These are phyloP conservation scores for Beauveria pseudobassiana DNA, from an alignment of 2,329 filamentous ascomycete genomes.

Conservation along the genomic window DNA sequence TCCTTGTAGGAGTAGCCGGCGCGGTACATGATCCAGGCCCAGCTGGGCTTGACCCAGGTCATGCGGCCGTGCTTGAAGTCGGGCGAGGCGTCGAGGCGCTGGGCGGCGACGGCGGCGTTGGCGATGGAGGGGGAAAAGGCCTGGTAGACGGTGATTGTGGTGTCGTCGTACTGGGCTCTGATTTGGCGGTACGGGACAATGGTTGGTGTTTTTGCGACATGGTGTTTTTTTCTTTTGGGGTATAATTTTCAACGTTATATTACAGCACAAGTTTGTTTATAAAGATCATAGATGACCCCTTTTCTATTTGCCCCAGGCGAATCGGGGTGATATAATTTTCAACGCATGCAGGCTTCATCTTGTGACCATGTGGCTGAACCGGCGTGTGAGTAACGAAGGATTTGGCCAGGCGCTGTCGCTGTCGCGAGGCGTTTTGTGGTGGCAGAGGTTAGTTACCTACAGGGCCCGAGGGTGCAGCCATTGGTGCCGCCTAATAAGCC, in stretches of 20 bases:
- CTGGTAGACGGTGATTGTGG: slow-evolving; percentile 55
- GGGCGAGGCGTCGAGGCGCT: slow-evolving; percentile 45
- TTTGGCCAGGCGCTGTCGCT: not conserved
- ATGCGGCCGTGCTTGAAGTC: slow-evolving; percentile 47
- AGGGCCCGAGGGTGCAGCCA: too few relatives aligned
- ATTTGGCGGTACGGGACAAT: slow-evolving; percentile 38
- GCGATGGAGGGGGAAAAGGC: slow-evolving; percentile 50
- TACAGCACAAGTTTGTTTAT: too few relatives aligned
- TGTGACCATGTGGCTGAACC: slow-evolving; percentile 3
- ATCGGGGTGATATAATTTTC: not conserved
- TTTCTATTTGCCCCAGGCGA: not conserved
- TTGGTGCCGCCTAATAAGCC: too few relatives aligned
- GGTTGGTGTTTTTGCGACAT: not conserved
- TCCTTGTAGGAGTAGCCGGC: slow-evolving; percentile 54
- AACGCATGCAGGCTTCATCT: not conserved
- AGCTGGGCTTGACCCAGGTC: slow-evolving; percentile 60
- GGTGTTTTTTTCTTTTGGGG: not conserved
- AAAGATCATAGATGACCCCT: too few relatives aligned
- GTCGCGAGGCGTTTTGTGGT: not conserved
- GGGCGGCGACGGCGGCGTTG: slow-evolving; percentile 38
- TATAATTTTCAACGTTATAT: too few relatives aligned
- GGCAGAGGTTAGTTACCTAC: too few relatives aligned
- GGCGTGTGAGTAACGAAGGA: not conserved
- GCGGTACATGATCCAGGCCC: slow-evolving; percentile 59
- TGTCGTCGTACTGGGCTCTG: slow-evolving; percentile 40